These are phyloP conservation scores for Saccharomyces hybrid DNA, from an alignment of 1,139 yeast genomes.

Conservation along the genomic window DNA sequence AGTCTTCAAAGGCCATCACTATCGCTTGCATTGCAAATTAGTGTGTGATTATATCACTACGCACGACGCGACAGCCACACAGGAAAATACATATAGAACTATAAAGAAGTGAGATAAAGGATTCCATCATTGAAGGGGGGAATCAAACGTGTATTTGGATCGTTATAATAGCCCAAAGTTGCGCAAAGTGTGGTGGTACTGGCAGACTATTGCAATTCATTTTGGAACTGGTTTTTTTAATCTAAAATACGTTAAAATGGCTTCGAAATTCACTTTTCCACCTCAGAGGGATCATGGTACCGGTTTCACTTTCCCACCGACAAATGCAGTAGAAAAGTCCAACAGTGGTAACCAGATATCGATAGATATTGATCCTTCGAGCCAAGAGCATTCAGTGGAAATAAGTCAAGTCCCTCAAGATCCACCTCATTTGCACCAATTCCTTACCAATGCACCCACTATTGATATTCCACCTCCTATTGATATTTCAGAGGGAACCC, in stretches of 20 bases:
- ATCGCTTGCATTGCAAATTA: neutral
- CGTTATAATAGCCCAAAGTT: neutral
- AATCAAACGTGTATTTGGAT: neutral
- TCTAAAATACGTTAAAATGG: conserved; percentile 6
- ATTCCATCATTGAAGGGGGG: neutral
- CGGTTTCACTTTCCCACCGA: neutral
- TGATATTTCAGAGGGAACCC: conserved; percentile 7
- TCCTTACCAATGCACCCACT: conserved; percentile 4
- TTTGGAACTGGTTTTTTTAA: neutral
- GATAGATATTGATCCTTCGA: neutral
- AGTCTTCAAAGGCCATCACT: neutral
- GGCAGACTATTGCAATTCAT: neutral
- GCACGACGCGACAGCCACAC: neutral
- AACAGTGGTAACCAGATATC: neutral
- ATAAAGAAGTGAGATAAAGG: neutral
- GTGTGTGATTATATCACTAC: too few species aligned
- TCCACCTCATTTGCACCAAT: neutral
- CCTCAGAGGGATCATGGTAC: conserved; percentile 3
- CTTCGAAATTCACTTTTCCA: conserved; percentile 13
- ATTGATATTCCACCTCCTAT: conserved; percentile 15
- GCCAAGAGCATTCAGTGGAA: neutral
- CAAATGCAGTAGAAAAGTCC: neutral
- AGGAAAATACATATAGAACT: neutral
- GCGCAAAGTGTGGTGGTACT: neutral
- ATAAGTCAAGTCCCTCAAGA: neutral